Evolutionary conservation across 257 asterid species (phyloP).

Genomic region (Catharanthus roseus): DNA sequence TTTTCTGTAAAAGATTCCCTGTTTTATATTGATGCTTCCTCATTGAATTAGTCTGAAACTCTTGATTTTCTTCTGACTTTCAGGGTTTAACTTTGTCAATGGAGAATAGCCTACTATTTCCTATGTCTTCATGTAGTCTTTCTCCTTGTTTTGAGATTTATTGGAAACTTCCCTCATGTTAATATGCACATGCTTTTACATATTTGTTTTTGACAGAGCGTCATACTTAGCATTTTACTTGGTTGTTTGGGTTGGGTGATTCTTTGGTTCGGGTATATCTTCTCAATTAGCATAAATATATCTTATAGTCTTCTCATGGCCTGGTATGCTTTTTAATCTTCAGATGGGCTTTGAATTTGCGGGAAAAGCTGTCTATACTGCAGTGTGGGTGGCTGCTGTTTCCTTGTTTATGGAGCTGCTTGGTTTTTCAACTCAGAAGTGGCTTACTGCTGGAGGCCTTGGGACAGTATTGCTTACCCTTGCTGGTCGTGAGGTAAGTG

Average conservation of each 20-base stretch:
- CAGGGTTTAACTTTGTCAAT: background rate
- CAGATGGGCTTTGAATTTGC: conserved; percentile 99
- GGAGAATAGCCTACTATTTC: background rate
- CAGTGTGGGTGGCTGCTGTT: conserved; percentile 95
- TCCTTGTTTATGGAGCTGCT: conserved; percentile 96
- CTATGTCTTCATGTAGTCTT: background rate
- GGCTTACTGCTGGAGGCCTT: conserved; percentile 99
- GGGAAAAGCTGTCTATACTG: conserved; percentile 81
- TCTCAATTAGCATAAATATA: background rate
- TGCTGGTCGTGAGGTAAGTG: conserved; percentile 94
- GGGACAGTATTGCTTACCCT: conserved; percentile 98
- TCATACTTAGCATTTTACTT: background rate
- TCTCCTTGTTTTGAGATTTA: background rate
- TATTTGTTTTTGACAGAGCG: background rate
- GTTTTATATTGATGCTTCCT: background rate
- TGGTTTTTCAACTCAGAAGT: conserved; percentile 94
- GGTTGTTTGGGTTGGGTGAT: background rate
- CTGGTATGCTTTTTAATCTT: conserved; percentile 15
- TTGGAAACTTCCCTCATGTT: background rate
- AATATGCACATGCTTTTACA: background rate
- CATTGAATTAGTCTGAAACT: background rate
- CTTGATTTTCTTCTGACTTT: background rate
- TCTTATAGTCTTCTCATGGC: background rate
- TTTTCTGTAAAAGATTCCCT: background rate
- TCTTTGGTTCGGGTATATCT: background rate